Conservation (phyloP, 1,284 basidiomycete genomes). For the Porphyrellus sp. region DNA sequence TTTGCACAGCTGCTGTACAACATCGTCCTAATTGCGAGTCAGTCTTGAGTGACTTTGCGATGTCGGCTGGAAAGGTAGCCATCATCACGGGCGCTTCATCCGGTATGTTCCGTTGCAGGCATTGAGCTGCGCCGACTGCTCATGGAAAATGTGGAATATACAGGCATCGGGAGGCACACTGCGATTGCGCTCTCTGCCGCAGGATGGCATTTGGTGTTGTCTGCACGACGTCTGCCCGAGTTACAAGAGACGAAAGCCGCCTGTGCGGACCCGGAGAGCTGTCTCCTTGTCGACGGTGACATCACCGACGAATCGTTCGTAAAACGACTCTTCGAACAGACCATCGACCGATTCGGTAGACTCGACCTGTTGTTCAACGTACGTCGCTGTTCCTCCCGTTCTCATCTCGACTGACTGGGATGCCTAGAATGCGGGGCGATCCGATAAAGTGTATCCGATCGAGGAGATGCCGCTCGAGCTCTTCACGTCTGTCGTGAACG, state of each 20-base stretch:
- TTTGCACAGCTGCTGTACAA: no score
- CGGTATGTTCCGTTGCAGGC: conserved; percentile 11
- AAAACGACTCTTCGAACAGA: conserved; percentile 52
- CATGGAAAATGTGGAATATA: not conserved
- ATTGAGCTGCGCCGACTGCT: not conserved
- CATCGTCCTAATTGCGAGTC: not conserved
- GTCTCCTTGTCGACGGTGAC: conserved; percentile 57
- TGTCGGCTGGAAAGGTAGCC: conserved; percentile 26
- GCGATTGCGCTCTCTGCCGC: conserved; percentile 51
- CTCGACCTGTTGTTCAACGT: conserved; percentile 82
- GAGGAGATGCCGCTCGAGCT: conserved; percentile 62
- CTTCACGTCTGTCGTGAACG: conserved; percentile 63
- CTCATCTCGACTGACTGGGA: not conserved
- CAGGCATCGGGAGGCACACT: conserved; percentile 39
- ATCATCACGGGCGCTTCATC: conserved; percentile 29
- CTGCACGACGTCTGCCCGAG: conserved; percentile 53
- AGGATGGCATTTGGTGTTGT: conserved; percentile 59
- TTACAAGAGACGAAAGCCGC: conserved; percentile 55
- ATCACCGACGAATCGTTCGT: conserved; percentile 62
- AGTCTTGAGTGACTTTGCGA: not conserved
- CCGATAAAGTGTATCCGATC: conserved; percentile 46
- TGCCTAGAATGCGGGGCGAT: conserved; percentile 63
- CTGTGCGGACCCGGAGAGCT: conserved; percentile 42
- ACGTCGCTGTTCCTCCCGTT: conserved; percentile 19
- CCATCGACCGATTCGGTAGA: conserved; percentile 60